Evolutionary conservation across 1,284 basidiomycete species (phyloP), one percentile per base, ranked within the genome.

Genomic region (Phylloporus gajari): DNA sequence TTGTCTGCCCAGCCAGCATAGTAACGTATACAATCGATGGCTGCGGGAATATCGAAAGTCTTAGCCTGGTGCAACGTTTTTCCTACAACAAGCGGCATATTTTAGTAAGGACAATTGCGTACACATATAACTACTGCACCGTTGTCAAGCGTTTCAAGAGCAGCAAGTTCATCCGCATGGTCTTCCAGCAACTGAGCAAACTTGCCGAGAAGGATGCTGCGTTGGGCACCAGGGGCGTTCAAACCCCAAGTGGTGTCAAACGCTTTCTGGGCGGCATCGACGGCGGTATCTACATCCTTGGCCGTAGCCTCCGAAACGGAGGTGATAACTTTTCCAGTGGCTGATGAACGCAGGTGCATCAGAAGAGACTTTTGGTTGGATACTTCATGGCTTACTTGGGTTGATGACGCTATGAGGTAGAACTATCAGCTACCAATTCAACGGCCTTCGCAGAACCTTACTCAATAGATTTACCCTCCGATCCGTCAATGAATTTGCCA

Each of bases 1-100:
- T 97, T 98, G 88, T 98, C 96, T 5, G 93, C 91, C 92, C 92
- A 94, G 35, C 93, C 93, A 65, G 90, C 90, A 74, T 90, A 94
- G 80, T 94, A 93, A 75, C 94, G 90, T 82, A 96, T 88, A 71
- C 86, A 86, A 61, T 85, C 87, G 73, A 96, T 94, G n/a, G 91
- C 85, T 75, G 88, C 88, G 48, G 84, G 76, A 17, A 96, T 87
- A 81, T 98, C 97, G 67, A 89, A 91, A 63, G 81, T 87, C 75
- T 88, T 89, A 9, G 96, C 93, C 86, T 92, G 93, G 23, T 80
- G 77, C 83, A 93, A 97, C 1, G 96, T 92, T 85, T 97, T 97
- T 69, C 91, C 88, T 88, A 63, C 6, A 25, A 35, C 58, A 27
- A 21, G 5, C 25, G 59, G 3, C 32, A 25, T 51, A 62, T 5